Percentiles rank a stretch among this genome's conserved stretches.
phyloP scores from a whole-genome alignment of 78 protist species.

The Dictyostelium brefeldianum region DNA sequence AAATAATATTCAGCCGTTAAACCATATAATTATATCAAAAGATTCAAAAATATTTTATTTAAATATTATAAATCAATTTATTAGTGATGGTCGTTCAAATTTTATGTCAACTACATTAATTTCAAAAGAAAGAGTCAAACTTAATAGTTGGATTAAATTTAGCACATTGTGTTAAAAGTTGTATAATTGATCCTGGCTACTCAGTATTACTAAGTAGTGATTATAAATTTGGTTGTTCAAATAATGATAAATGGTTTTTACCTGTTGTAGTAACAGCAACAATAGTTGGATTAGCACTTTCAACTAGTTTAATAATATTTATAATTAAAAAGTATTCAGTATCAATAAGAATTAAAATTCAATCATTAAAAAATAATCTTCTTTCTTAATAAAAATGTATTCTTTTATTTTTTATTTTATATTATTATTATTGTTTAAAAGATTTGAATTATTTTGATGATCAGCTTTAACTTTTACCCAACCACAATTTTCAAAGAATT shows the following conservation, averaged over 20 bases:
- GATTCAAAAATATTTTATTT: neutral
- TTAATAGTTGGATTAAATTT: neutral
- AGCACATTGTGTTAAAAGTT: neutral
- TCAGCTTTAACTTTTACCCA: constrained; percentile 35
- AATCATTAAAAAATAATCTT: too few relatives aligned
- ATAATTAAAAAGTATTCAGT: too few relatives aligned
- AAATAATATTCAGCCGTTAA: neutral
- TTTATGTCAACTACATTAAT: neutral
- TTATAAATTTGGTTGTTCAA: neutral
- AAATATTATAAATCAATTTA: neutral
- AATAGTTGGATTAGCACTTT: too few relatives aligned
- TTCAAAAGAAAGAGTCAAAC: neutral
- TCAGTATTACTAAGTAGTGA: neutral
- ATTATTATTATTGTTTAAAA: too few relatives aligned
- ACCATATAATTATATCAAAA: neutral
- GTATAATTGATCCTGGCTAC: neutral
- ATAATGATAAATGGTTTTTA: too few relatives aligned
- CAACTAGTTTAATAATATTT: too few relatives aligned
- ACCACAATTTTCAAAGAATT: constrained; percentile 28
- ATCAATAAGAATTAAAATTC: too few relatives aligned
- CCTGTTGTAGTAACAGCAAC: too few relatives aligned
- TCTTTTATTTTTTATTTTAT: too few relatives aligned
- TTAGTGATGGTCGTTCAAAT: neutral
- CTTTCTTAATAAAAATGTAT: too few relatives aligned
- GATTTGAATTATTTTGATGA: neutral